Evolutionary conservation across 129 eudicot species (phyloP), one percentile per base, ranked within the genome.

Genomic region (Escallonia rubra): DNA sequence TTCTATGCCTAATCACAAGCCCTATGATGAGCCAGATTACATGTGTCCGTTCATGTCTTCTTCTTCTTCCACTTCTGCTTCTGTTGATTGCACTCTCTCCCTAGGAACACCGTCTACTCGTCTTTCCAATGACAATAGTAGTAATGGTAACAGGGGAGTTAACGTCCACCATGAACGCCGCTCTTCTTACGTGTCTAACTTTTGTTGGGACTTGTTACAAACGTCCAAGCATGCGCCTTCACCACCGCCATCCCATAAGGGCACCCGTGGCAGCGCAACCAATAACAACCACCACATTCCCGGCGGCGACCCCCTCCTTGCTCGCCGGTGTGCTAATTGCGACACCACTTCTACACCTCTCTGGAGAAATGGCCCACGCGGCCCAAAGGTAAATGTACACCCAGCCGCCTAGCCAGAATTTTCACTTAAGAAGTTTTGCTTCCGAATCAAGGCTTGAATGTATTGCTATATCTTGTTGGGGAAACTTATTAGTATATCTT

Each of bases 341-440:
- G 95, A 92, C 80, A 92, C 98, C 75, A 92, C 98, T 61, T 89
- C 98, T 55, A 92, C 98, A 5, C 98, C 98, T 6, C 96, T 92
- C 4, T 92, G 98, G 98, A 75, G 98, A 52, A 92, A 92, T 56
- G 98, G 98, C 15, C 98, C 98, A 0, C 77, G 96, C n/a, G 98
- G 98, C 66, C 98, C 98, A 1, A 92, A 92, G 98, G 98, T 90
- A 59, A 6, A 16, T 64, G 57, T 3, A 46, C 8, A 9, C 50
- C 1, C 8, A 11, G 41, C 8, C 12, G 9, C 14, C 34, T 14
- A 23, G 0, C 34, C 34, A 23, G 34, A 23, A 23, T 23, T 23
- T 23, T 23, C 34, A 23, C 34, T 23, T 23, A 23, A 23, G 34
- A 23, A 23, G 34, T 23, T 23, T 23, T 23, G 34, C 34, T 23